Evolutionary conservation across 495 filamentous ascomycete species (phyloP), one percentile per base, ranked within the genome.

Genomic region (Elaphomyces granulatus): DNA sequence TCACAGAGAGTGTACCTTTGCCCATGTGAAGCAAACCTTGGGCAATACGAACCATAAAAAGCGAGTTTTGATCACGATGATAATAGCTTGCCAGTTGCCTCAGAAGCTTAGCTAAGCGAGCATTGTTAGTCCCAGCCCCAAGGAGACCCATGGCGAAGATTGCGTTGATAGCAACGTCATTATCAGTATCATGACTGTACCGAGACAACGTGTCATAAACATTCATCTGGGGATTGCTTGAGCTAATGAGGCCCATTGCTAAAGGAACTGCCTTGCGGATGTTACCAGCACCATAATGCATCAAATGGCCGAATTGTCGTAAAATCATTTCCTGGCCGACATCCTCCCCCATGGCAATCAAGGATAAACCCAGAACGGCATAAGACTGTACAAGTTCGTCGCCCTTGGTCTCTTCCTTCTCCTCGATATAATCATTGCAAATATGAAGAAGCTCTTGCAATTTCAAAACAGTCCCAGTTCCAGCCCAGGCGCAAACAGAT

Each of bases 181-280:
- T 93, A 67, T 99, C 90, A 49, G 92, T 99, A 64, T 99, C 90
- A 71, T 99, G 90, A 46, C 80, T 88, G 65, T 99, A 99, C 45
- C 90, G 72, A n/a, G 92, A 96, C 15, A 99, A 63, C 0, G 90
- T 96, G 55, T 99, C 90, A 63, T 99, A 99, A 23, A 99, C 81
- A 68, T 96, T 99, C 88, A 99, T 99, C 56, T 96, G 92, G 6
- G 90, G 90, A 64, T 96, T 99, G 66, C 85, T 92, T 18, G 90
- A 87, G 62, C 82, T 90, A 51, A 99, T 75, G 37, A 99, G 70
- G 50, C 83, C 90, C 87, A 99, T 92, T 15, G 90, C 90, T n/a
- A 99, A 69, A 15, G 90, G 90, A 15, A 99, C 92, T 19, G 86
- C 87, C 49, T 84, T 86, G 19, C 90, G 83, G 50, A 99, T 99